Evolutionary conservation across 2,329 filamentous ascomycete species (phyloP), one percentile per base, ranked within the genome.

Genomic region (Fusarium sp.): DNA sequence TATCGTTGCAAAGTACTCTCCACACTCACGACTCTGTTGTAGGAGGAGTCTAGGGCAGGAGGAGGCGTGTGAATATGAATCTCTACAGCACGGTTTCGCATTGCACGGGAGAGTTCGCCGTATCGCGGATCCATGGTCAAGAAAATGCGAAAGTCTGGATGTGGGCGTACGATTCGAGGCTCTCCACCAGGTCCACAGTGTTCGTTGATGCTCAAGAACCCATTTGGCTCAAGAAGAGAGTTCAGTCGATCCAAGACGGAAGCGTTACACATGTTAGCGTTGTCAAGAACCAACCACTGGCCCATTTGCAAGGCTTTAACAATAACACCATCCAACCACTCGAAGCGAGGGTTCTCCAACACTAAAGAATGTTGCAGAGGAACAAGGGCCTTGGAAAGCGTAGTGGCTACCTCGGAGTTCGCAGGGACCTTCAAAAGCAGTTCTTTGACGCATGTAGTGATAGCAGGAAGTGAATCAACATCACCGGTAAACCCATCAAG

Each of bases 221-320:
- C 96, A 75, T 94, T 91, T 0, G 94, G 94, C 78, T 99, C 96
- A 10, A 98, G 90, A 11, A 99, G 83, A 1, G 96, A 98, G 79
- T 99, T 99, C 54, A 99, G 83, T 67, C 97, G 88, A 80, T 99
- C 96, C 12, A 99, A 86, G 2, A 99, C 96, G 9, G 95, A 97
- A 25, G 95, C 92, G 75, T 92, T 98, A 82, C 97, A 99, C 61
- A 99, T 87, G 76, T 99, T 99, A 65, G 97, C 96, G 79, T 99
- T 98, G 80, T 99, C 96, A 24, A 99, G 88, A 13, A 99, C 91
- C 20, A 99, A 85, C 96, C 96, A 99, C 65, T 94, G 88, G 16
- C 96, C 96, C 72, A 91, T 85, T 76, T 97, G 87, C 13, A 98
- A 84, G 44, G 96, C 95, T 74, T 94, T 91, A 49, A 98, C 91